Percentiles rank a stretch among this genome's conserved stretches.
Evolutionary conservation across 768 basidiomycete genomes (phyloP).

Genomic region (Kwoniella shandongensis): DNA sequence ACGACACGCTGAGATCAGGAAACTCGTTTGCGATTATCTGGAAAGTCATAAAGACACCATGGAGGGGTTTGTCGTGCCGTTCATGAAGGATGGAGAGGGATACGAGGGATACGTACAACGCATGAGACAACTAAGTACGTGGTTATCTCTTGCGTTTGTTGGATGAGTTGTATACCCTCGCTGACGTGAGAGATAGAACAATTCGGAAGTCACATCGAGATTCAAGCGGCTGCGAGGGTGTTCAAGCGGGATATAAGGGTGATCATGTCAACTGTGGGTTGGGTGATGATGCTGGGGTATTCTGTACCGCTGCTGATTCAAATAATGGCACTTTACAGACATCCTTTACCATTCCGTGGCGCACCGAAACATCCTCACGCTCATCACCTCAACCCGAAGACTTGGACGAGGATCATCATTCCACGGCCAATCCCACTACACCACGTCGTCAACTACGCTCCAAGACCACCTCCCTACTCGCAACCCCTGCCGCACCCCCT

Average conservation of each 20-base stretch:
- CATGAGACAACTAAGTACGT: conserved; percentile 42
- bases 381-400: conserved; percentile 3
- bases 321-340: conserved; percentile 19
- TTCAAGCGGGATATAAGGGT: conserved; percentile 40
- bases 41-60: conserved; percentile 34
- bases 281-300: too few species aligned
- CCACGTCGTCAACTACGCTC: conserved; percentile 23
- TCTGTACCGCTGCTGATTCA: background rate
- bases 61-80: conserved; percentile 30
- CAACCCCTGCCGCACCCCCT: conserved; percentile 24
- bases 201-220: conserved; percentile 43
- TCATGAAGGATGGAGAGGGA: conserved; percentile 33
- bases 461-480: conserved; percentile 19
- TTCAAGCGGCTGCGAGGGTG: conserved; percentile 39
- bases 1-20: conserved; percentile 37
- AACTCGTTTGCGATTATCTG: conserved; percentile 43
- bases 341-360: conserved; percentile 43
- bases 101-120: conserved; percentile 39
- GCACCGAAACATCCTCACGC: conserved; percentile 16
- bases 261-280: conserved; percentile 41
- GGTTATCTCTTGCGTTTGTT: background rate
- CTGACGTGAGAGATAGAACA: conserved; percentile 19
- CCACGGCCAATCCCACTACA: background rate
- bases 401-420: background rate
- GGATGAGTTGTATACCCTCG: too few species aligned